Evolutionary conservation across 202 grass and related monocot genomes (phyloP).

Genomic region (Digitaria exilis): DNA sequence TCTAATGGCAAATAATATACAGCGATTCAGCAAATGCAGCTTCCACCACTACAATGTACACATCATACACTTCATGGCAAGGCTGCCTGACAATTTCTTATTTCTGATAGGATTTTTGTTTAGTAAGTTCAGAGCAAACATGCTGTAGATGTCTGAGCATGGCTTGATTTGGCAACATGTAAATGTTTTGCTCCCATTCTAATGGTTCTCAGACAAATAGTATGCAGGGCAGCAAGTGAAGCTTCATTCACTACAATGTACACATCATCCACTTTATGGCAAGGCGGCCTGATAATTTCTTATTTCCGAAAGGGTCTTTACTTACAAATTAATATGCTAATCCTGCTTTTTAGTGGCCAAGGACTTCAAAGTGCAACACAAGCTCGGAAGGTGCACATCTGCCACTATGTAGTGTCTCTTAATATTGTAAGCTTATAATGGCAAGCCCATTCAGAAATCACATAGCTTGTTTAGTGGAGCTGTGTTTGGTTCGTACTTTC

Average conservation of each 20-base stretch:
- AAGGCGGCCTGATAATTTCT: background rate
- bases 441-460: constrained; percentile 4
- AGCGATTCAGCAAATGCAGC: no score
- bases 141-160: background rate
- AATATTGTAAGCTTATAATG: background rate
- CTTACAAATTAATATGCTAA: background rate
- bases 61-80: no score
- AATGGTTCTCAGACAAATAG: constrained; percentile 4
- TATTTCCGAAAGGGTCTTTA: background rate
- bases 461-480: constrained; percentile 6
- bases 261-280: background rate
- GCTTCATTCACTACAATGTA: background rate
- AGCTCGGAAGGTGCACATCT: constrained; percentile 1
- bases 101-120: no score
- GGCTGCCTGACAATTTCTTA: no score
- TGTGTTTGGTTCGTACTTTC: background rate
- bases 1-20: no score
- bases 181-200: background rate
- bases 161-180: background rate
- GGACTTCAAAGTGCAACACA: background rate
- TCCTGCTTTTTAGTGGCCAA: background rate
- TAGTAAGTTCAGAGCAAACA: no score
- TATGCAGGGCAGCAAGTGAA: constrained; percentile 1
- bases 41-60: no score
- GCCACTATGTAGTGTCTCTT: background rate